phyloP scores from a whole-genome alignment of 306 rosid species.

The Senna siamea region DNA sequence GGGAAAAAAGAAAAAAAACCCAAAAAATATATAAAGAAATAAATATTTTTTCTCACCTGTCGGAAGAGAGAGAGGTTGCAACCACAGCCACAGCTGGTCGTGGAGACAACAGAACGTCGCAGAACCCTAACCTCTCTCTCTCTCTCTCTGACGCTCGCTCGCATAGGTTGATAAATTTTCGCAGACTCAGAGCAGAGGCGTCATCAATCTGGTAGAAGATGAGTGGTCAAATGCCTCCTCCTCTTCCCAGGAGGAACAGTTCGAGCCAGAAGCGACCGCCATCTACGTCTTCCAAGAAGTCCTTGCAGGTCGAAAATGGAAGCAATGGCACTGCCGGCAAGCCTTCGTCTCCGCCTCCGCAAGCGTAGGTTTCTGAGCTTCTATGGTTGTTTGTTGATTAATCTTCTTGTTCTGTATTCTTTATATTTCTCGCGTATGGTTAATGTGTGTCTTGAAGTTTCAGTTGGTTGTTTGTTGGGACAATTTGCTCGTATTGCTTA shows the following conservation, averaged over 20 bases:
- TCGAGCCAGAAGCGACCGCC: constrained; percentile 52
- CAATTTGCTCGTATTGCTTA: background rate
- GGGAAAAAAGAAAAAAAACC: background rate
- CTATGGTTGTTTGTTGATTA: background rate
- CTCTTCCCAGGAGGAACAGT: constrained; percentile 44
- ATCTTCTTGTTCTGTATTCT: background rate
- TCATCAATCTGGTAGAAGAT: constrained; percentile 34
- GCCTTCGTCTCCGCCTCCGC: constrained; percentile 58
- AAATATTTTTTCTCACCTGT: background rate
- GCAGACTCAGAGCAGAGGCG: background rate
- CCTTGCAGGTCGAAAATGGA: constrained; percentile 44
- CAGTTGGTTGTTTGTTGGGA: background rate
- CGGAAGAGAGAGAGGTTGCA: background rate
- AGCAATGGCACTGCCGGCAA: constrained; percentile 47
- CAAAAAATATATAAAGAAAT: background rate
- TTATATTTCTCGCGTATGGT: too few species aligned
- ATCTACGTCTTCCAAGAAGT: constrained; percentile 46
- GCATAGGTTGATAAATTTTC: background rate
- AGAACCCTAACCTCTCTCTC: constrained; percentile 26
- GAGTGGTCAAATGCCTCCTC: constrained; percentile 57
- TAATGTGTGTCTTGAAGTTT: background rate
- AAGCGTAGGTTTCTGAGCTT: constrained; percentile 37
- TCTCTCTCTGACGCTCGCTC: background rate
- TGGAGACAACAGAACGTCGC: background rate
- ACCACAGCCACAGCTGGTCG: constrained; percentile 8